Base-by-base conservation (phyloP, 371 early-diverging fungal genomes). In the Apophysomyces sp. region DNA sequence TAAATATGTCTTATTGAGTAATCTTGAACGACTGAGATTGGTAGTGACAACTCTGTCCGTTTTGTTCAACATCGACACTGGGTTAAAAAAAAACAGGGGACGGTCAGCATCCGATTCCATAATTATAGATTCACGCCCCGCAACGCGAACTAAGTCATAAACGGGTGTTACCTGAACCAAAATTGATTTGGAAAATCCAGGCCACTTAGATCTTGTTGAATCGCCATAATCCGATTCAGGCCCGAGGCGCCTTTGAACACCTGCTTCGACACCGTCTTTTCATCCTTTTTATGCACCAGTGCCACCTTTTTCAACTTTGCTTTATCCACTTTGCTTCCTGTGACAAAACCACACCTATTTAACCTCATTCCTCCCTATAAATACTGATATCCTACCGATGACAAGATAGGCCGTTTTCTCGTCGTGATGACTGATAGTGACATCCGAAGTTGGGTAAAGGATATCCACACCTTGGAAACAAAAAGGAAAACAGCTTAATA, bases 61-160 rank as follows among this genome's bases (percentile, higher is more conserved):
- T 44, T 21, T 44, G 49, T n/a, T 44, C 49, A 8, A 44, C 49
- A 21, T 44, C 49, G 21, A 44, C 21, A 44, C 49, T 44, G 49
- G 49, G 9, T 44, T 44, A 44, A 21, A 44, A 44, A 44, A 44
- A 44, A 21, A 21, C 2, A 41, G 21, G 49, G 49, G 11, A 44
- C 21, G 49, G 49, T 44, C 11, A 44, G 49, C 21, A 44, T 44
- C 49, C 49, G 49, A 44, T 44, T 21, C 21, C 16, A 44, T 44
- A 44, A 44, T 44, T 44, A 44, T 44, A 44, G 49, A 44, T 44
- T 44, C 49, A 44, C 49, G 21, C 49, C 49, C 49, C n/a, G 49
- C 49, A 7, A 21, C 9, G n/a, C 24, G 21, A 44, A 11, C 49
- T 44, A 44, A 44, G 49, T 44, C 49, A 44, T 44, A 44, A 44